Base-by-base conservation (phyloP, 2,329 filamentous ascomycete species). In the Colletotrichum truncatum region DNA sequence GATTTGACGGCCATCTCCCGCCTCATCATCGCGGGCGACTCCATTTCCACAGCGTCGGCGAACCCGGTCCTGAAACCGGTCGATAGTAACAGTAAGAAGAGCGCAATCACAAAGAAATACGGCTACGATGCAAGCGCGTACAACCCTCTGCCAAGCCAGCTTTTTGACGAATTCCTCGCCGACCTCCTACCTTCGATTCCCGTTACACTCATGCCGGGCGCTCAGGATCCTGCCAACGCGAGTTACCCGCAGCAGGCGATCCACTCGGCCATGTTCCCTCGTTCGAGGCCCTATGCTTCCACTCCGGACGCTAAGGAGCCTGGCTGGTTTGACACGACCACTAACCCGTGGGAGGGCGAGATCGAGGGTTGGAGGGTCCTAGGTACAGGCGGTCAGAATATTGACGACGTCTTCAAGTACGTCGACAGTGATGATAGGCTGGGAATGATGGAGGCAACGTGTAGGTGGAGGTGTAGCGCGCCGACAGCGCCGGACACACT, bases 401-500 rank as follows among this genome's bases (percentile, higher is more conserved):
- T 99, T 3, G 92, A 97, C 72, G 97, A 99, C 76, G 88, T 98
- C 3, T 93, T 94, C 77, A 96, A 95, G 76, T 99, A 99, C 74
- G 86, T 98, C 25, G 89, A 91, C 62, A 90, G 88, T 34, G 88
- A 93, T 41, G 89, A 94, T 70, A 82, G 94, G 18, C 74, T 98
- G 25, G 90, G 91, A 48, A 93, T 98, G 86, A 96, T 98, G 92
- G 96, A 98, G 78, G 90, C 91, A 62, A 96, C 97, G 88, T 89
- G 97, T 70, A 86, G 94, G 64, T 99, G 96, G 96, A 87, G 96
- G 67, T 93, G 93, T 74, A 89, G 89, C 69, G 96, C 96, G 5
- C 96, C 96, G 2, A 99, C 96, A 0, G 96, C 96, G 2, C 96
- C 97, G 0, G 97, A 99, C 78, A 99, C 97, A 0, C 76, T 99